Percentiles rank a stretch among this genome's conserved stretches.
Evolutionary conservation across 1,139 yeast genomes (phyloP).

Genomic region (Blastobotrys persicus): DNA sequence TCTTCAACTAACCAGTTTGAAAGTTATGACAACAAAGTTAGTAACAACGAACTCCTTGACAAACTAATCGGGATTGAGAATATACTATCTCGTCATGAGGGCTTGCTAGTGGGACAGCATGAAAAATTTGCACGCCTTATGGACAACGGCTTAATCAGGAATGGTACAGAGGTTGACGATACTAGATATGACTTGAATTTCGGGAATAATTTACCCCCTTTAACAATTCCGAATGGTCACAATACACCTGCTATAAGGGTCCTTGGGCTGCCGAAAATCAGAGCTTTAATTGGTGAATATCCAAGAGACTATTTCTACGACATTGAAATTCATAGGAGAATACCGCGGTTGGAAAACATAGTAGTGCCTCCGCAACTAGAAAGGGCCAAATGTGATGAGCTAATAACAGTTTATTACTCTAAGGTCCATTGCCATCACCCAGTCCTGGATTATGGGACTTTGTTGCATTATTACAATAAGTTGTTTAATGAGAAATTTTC

Average conservation of each 20-base stretch:
- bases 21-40: neutral
- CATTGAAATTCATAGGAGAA: neutral
- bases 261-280: neutral
- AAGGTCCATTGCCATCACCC: neutral
- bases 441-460: neutral
- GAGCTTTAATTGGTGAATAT: neutral
- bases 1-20: neutral
- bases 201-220: neutral
- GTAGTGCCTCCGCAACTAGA: neutral
- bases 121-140: neutral
- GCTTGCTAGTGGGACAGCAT: neutral
- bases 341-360: neutral
- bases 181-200: neutral
- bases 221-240: neutral
- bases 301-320: neutral
- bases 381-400: neutral
- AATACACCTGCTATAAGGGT: neutral
- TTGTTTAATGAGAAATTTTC: neutral
- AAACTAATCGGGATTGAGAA: neutral
- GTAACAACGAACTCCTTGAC: neutral
- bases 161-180: neutral
- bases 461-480: neutral
- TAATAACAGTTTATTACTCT: neutral
- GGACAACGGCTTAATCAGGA: neutral
- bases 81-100: neutral